Conservation (phyloP, 345 rosid species). For the Dipteronia dyeriana region DNA sequence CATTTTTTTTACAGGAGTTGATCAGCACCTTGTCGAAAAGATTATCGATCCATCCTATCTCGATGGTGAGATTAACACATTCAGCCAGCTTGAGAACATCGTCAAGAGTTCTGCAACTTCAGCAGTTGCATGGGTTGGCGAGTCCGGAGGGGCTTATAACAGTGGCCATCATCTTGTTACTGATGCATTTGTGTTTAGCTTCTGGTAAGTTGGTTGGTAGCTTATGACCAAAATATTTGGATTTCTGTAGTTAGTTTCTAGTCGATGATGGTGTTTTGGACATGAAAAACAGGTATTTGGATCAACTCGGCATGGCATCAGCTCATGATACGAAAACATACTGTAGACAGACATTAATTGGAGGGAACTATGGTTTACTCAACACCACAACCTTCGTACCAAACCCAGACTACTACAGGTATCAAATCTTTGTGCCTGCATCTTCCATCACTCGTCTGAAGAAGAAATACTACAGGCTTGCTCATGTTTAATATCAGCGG, state of each 20-base stretch:
- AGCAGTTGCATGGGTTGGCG: constrained; percentile 88
- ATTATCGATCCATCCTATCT: constrained; percentile 76
- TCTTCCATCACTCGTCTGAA: not conserved
- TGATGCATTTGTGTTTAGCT: constrained; percentile 84
- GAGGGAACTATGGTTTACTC: constrained; percentile 89
- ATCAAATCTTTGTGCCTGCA: not conserved
- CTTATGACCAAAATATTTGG: not conserved
- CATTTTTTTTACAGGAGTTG: constrained; percentile 51
- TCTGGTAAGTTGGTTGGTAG: constrained; percentile 59
- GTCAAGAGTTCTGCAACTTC: constrained; percentile 56
- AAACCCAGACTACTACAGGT: constrained; percentile 96
- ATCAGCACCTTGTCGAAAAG: constrained; percentile 57
- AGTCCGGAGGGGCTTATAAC: constrained; percentile 96
- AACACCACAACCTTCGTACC: constrained; percentile 72
- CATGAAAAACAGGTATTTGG: constrained; percentile 68
- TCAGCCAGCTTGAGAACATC: constrained; percentile 49
- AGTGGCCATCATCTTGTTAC: constrained; percentile 83
- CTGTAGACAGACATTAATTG: constrained; percentile 87
- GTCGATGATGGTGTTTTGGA: not conserved
- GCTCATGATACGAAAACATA: constrained; percentile 73
- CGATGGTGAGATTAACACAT: constrained; percentile 55
- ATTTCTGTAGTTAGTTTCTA: constrained; percentile 2
- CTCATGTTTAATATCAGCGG: not conserved
- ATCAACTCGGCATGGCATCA: constrained; percentile 87
- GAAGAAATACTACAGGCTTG: not conserved